Conservation (phyloP, 2,329 filamentous ascomycete genomes). For the Aureobasidium leucospermi region DNA sequence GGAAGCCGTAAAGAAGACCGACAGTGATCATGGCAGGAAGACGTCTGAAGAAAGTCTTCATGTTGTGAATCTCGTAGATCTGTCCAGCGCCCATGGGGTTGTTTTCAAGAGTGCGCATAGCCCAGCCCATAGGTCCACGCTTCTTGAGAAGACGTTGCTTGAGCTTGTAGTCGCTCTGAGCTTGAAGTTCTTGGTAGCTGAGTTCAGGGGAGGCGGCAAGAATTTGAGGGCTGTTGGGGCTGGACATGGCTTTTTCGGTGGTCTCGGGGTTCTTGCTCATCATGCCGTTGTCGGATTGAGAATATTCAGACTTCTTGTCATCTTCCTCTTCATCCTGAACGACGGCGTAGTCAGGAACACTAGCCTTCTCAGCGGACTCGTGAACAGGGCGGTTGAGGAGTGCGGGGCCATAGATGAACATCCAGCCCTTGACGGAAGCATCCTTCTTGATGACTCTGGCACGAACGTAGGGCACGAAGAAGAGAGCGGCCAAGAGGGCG, state of each 20-base stretch:
- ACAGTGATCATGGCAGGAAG: slow-evolving; percentile 60
- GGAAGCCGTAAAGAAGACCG: slow-evolving; percentile 61
- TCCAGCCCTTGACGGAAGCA: slow-evolving; percentile 25
- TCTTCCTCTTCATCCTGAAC: slow-evolving; percentile 56
- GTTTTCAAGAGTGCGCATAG: slow-evolving; percentile 67
- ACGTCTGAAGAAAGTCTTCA: slow-evolving; percentile 55
- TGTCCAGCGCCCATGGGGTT: slow-evolving; percentile 68
- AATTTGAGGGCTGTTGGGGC: background rate
- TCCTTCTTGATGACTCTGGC: slow-evolving; percentile 27
- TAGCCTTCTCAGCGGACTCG: slow-evolving; percentile 45
- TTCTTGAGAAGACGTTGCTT: slow-evolving; percentile 40
- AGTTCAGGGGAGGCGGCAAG: background rate
- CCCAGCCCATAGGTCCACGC: slow-evolving; percentile 70
- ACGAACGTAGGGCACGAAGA: slow-evolving; percentile 32
- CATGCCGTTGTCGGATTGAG: background rate
- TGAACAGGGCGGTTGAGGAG: slow-evolving; percentile 47
- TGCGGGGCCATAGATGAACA: slow-evolving; percentile 28
- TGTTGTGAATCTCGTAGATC: slow-evolving; percentile 68
- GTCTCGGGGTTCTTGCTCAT: background rate
- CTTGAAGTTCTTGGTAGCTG: background rate
- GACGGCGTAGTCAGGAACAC: slow-evolving; percentile 69
- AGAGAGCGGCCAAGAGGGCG: slow-evolving; percentile 35
- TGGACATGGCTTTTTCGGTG: background rate
- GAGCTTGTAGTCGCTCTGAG: background rate
- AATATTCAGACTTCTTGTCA: background rate